Conservation (phyloP, 2,329 filamentous ascomycete species). For the Diaporthe australafricana region DNA sequence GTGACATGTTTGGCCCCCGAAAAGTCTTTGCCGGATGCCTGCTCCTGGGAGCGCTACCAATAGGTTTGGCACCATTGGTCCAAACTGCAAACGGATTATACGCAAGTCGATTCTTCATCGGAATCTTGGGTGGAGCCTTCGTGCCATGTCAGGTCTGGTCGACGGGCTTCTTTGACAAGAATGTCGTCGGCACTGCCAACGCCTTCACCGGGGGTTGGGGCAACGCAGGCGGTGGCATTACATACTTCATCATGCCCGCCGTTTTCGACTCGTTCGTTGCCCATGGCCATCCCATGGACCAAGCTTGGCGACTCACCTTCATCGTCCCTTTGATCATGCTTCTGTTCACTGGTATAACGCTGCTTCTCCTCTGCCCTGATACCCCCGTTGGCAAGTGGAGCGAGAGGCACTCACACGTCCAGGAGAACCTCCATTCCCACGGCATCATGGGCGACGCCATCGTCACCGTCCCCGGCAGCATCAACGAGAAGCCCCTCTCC, state of each 20-base stretch:
- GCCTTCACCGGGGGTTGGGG: conserved; percentile 86
- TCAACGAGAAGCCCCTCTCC: conserved; percentile 53
- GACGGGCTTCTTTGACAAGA: conserved; percentile 93
- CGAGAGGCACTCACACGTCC: conserved; percentile 62
- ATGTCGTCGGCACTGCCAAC: conserved; percentile 89
- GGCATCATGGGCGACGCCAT: conserved; percentile 50
- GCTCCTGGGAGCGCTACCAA: conserved; percentile 82
- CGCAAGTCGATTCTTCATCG: conserved; percentile 81
- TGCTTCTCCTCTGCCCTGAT: conserved; percentile 82
- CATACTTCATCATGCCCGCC: conserved; percentile 93
- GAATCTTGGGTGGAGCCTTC: conserved; percentile 81
- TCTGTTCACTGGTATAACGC: conserved; percentile 70
- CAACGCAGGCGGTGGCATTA: conserved; percentile 89
- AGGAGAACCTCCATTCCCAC: conserved; percentile 61
- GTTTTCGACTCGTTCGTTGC: conserved; percentile 82
- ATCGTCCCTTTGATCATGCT: conserved; percentile 86
- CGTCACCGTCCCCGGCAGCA: conserved; percentile 62
- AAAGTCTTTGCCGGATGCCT: conserved; percentile 82
- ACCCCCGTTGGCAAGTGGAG: conserved; percentile 87
- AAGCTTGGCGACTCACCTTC: conserved; percentile 87
- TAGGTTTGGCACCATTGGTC: conserved; percentile 83
- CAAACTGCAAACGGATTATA: conserved; percentile 76
- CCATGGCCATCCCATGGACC: conserved; percentile 69
- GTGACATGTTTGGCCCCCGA: conserved; percentile 85
- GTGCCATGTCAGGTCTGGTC: conserved; percentile 94